Evolutionary conservation across 371 early-diverging fungal genomes (phyloP), one percentile per base, ranked within the genome.

Genomic region (Mucor velutinosus): DNA sequence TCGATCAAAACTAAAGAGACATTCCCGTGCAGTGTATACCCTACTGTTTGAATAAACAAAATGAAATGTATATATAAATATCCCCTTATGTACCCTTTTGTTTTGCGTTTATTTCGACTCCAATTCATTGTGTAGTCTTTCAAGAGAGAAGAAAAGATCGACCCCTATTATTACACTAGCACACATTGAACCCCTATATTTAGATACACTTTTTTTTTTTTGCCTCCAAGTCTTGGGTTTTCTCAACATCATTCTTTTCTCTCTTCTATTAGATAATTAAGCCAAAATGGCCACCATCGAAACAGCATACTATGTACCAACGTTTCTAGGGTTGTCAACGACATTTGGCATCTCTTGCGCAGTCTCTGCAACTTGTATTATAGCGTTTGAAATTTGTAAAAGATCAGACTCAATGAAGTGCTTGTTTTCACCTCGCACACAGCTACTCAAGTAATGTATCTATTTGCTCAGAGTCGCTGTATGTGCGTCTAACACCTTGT

Each of bases 401-500:
- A 70, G 77, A 21, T 70, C 77, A 21, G 69, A 74, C 11, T 80
- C 76, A 12, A 70, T 87, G 86, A 82, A 76, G 64, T 67, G 73
- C 71, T 56, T 89, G 62, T 89, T 84, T 68, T 77, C 86, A 32
- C 88, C 89, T 19, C 75, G 88, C 2, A 77, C 86, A 21, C 81
- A 78, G 57, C 71, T 89, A 7, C 37, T 62, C 35, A 72, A 71
- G 89, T 85, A 75, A 74, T 60, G n/a, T 23, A 51, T 4, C 2
- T 21, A 30, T 21, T 11, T 32, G 41, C 4, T 43, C 41, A 23
- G 19, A 1, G 19, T 25, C 14, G 7, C 5, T 10, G 32, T 14
- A 23, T 49, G 56, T 56, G 37, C 12, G 11, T 32, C 29, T 15
- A 0, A 14, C n/a, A 7, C 29, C 7, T 30, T n/a, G 7, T 32